Evolutionary conservation across 805 yeast species (phyloP), one percentile per base, ranked within the genome.

Genomic region (Yarrowia osloensis): DNA sequence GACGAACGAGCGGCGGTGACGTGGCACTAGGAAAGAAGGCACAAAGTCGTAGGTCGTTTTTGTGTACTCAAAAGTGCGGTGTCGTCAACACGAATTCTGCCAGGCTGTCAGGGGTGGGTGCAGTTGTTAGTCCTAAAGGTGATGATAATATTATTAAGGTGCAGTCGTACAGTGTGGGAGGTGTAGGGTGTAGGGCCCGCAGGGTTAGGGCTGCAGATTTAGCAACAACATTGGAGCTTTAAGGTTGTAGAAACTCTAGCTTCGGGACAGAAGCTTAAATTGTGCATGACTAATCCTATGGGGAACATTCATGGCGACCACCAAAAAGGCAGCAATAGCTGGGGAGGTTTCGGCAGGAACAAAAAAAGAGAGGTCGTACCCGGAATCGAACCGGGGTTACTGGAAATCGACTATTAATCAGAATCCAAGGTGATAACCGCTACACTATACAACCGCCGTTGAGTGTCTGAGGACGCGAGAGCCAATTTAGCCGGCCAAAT

Each of bases 301-400:
- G 4, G 24, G 54, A 19, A 24, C 17, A 35, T 4, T 19, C n/a
- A 7, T 24, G 49, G 19, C 5, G 2, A 46, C 55, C 39, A 31
- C 55, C 55, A 29, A 50, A 31, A 50, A 29, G 55, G 39, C 55
- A 47, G 29, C 52, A 11, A 47, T n/a, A n/a, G 15, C 11, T n/a
- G 26, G 2, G 26, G 12, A 3, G 24, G 35, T 11, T 31, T 3
- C 9, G 35, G 28, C 29, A 8, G 39, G 12, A 19, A 2, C 11
- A 5, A n/a, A 28, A 29, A 19, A 33, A 33, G 17, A 50, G 22
- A 50, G 57, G 57, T 50, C 57, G 57, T 50, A 50, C 57, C 57
- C 57, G 57, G 57, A 50, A 50, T 50, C 57, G 57, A 50, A 50
- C 57, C 57, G 57, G 57, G 57, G 57, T 50, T 50, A 50, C 57